Evolutionary conservation across 139 green algal genomes (phyloP), one percentile per base, ranked within the genome.

Genomic region (Medakamo hakoo): DNA sequence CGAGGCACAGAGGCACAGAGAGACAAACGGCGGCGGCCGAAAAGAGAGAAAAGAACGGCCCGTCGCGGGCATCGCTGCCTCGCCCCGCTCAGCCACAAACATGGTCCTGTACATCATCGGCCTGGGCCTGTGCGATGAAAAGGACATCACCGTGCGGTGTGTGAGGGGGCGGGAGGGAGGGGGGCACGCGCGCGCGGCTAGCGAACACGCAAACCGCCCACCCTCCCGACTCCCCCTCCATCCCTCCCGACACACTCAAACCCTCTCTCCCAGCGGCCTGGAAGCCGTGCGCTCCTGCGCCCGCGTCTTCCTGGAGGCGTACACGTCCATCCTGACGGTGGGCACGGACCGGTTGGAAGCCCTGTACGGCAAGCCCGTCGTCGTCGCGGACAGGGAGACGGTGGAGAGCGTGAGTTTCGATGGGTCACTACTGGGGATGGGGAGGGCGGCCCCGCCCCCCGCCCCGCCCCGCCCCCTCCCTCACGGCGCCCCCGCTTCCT

Each of bases 271-370:
- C 75, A 94, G 88, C 57, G 92, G 93, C 9, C 64, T 98, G 27
- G 88, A 95, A 30, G 87, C 83, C 0, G 76, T 98, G 2, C 75
- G 71, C 27, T 52, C 48, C 19, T 91, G 79, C 55, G 62, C 69
- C 27, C 68, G 84, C 0, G 72, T 97, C 4, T 97, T 94, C 76
- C 69, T 99, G 30, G 93, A 99, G 73, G 81, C 84, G 0, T 99
- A 99, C 80, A 99, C 93, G 1, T 96, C 88, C 5, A 86, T 98
- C 22, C 76, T 99, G 57, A 66, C 92, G 40, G 91, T 91, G n/a
- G 64, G 82, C 20, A 92, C 88, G 60, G 64, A 77, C 19, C 82
- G 82, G 49, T 68, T 98, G 74, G 93, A 98, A 68, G 77, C 62
- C 30, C 82, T 97, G 57, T 99, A 99, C 65, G 92, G 86, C 52